A percentile compares a stretch with the other conserved stretches of the same genome.
Conservation (phyloP, 23 red algal species). For the Gracilariopsis chorda region DNA sequence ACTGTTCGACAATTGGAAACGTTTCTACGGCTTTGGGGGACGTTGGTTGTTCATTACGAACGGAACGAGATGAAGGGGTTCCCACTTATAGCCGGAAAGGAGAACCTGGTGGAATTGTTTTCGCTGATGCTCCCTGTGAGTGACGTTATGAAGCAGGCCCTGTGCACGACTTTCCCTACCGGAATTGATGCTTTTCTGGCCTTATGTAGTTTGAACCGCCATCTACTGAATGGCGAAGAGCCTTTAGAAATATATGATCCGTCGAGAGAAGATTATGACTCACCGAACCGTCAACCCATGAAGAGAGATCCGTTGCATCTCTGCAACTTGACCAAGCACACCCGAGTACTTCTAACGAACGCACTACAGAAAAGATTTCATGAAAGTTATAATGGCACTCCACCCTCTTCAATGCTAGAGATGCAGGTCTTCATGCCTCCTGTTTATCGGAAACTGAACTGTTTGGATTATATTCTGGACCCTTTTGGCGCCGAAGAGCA, state of each 20-base stretch:
- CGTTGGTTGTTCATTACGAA: background rate
- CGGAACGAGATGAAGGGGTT: background rate
- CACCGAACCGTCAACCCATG: background rate
- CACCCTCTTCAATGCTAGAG: background rate
- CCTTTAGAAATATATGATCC: background rate
- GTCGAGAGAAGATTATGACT: no score
- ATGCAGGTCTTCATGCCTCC: conserved; percentile 26
- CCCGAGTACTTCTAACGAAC: background rate
- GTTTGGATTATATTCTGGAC: background rate
- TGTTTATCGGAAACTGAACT: background rate
- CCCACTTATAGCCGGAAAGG: background rate
- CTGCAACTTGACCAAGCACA: background rate
- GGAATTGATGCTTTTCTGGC: background rate
- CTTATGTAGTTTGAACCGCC: background rate
- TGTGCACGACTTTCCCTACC: no score
- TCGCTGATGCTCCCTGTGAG: background rate
- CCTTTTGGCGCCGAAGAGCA: background rate
- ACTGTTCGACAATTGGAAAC: background rate
- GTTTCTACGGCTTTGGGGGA: background rate
- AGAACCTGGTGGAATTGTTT: background rate
- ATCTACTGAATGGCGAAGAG: background rate
- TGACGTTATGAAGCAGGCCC: no score
- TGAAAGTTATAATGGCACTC: conserved; percentile 8
- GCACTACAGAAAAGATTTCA: conserved; percentile 8
- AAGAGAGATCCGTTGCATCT: background rate